phyloP scores from a whole-genome alignment of 176 grass and related monocot genomes.

The Areca catechu region DNA sequence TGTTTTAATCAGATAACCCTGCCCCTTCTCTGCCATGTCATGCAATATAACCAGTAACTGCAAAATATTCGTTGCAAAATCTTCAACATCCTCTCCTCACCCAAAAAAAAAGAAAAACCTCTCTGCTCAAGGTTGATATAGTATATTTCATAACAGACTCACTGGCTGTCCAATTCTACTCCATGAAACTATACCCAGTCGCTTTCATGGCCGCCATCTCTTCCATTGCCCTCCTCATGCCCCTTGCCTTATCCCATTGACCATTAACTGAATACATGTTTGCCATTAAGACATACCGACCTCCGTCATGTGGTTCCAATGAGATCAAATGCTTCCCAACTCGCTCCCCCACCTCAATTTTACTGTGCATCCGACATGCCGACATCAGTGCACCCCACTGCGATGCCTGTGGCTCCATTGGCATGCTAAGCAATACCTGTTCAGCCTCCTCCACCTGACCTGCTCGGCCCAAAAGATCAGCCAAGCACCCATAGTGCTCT shows the following conservation, averaged over 20 bases:
- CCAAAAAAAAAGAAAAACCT: too few relatives aligned
- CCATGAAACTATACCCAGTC: constrained; percentile 39
- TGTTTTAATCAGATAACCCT: constrained; percentile 23
- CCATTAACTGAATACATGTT: constrained; percentile 48
- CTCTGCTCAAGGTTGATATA: constrained; percentile 8
- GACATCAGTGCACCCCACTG: constrained; percentile 72
- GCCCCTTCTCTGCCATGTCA: constrained; percentile 28
- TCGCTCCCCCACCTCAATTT: constrained; percentile 32
- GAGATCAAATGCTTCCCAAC: constrained; percentile 49
- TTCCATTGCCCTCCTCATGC: constrained; percentile 35
- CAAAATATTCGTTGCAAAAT: constrained; percentile 26
- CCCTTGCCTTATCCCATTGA: constrained; percentile 37
- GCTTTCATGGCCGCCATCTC: constrained; percentile 41
- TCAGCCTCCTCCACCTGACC: constrained; percentile 39
- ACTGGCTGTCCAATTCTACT: constrained; percentile 31
- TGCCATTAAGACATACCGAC: constrained; percentile 45
- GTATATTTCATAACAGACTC: constrained; percentile 20
- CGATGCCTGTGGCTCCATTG: constrained; percentile 50
- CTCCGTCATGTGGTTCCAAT: constrained; percentile 51
- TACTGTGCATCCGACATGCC: constrained; percentile 35
- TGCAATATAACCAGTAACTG: constrained; percentile 25
- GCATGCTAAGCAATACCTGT: constrained; percentile 43
- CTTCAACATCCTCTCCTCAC: too few relatives aligned
- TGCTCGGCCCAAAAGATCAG: constrained; percentile 46
- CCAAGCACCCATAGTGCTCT: constrained; percentile 61